These are phyloP conservation scores for Blastomyces silverae DNA, from an alignment of 2,329 filamentous ascomycete genomes.

Conservation along the genomic window DNA sequence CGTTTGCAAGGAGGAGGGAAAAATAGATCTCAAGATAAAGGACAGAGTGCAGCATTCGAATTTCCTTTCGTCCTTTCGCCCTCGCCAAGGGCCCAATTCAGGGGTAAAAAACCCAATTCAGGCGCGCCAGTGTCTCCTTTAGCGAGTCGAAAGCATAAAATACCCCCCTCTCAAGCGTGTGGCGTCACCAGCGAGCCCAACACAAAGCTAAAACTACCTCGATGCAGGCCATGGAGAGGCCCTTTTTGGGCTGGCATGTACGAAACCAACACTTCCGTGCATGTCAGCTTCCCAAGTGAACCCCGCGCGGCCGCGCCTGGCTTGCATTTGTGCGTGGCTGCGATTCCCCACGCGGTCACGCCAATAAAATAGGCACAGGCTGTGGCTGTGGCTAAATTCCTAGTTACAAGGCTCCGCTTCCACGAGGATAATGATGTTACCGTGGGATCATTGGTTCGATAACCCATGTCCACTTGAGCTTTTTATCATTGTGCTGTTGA, in stretches of 20 bases:
- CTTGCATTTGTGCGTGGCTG: background rate
- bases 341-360: too few species aligned
- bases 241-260: background rate
- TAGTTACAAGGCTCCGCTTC: background rate
- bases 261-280: background rate
- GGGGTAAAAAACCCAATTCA: background rate
- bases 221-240: background rate
- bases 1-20: background rate
- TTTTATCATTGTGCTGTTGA: background rate
- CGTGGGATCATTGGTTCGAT: background rate
- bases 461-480: background rate
- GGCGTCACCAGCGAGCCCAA: background rate
- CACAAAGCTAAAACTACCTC: background rate
- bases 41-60: background rate
- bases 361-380: background rate
- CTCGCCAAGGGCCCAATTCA: background rate
- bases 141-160: background rate
- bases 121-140: background rate
- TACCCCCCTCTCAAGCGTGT: background rate
- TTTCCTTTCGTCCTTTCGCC: background rate
- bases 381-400: background rate
- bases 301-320: background rate
- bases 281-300: background rate
- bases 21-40: background rate
- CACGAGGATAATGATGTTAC: background rate